Percentiles rank a stretch among this genome's conserved stretches.
phyloP scores from a whole-genome alignment of 495 filamentous ascomycete species.

The Jackrogersella multiformis region DNA sequence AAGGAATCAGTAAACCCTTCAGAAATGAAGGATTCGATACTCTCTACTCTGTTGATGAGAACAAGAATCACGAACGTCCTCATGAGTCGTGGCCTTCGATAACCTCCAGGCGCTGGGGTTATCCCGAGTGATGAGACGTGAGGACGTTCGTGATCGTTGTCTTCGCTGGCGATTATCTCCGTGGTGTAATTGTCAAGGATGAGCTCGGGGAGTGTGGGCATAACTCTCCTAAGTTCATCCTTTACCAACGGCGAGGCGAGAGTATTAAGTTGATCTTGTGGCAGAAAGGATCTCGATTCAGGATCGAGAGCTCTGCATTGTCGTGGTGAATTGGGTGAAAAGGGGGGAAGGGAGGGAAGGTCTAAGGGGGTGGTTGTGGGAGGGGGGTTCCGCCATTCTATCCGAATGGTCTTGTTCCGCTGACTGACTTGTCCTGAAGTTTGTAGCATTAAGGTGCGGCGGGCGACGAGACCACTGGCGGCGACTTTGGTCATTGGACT shows the following conservation, averaged over 20 bases:
- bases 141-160: not conserved
- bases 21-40: conserved; percentile 16
- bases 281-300: conserved; percentile 21
- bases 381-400: not conserved
- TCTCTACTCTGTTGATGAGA: conserved; percentile 17
- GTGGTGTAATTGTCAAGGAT: conserved; percentile 18
- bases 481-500: conserved; percentile 4
- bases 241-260: conserved; percentile 19
- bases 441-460: not conserved
- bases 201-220: conserved; percentile 13
- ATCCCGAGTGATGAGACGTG: not conserved
- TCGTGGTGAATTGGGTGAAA: conserved; percentile 3
- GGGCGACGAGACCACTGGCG: not conserved
- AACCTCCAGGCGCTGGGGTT: too few species aligned
- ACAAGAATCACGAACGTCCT: conserved; percentile 20
- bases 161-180: not conserved
- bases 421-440: conserved; percentile 8
- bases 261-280: conserved; percentile 11
- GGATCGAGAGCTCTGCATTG: conserved; percentile 11
- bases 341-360: not conserved
- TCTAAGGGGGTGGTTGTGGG: not conserved
- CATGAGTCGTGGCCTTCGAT: not conserved
- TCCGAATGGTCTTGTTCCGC: not conserved
- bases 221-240: conserved; percentile 19
- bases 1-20: conserved; percentile 17